Percentiles rank a stretch among this genome's conserved stretches.
Conservation (phyloP, 1,284 basidiomycete species). For the Exobasidium rhododendri region DNA sequence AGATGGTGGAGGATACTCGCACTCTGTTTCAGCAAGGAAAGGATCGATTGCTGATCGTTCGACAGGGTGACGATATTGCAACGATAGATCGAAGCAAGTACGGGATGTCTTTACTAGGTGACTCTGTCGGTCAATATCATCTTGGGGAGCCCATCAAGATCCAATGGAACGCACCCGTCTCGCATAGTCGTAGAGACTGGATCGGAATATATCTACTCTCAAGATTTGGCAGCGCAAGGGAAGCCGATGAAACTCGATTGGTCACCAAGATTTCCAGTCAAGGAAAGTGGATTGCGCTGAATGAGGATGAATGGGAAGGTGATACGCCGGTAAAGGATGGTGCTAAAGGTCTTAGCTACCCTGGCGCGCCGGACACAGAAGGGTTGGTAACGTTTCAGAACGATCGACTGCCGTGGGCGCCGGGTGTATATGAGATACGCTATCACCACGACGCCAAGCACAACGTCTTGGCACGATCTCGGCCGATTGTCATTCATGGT, state of each 20-base stretch:
- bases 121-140: slow-evolving; percentile 64
- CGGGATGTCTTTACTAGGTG: background rate
- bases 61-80: slow-evolving; percentile 33
- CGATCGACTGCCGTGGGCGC: slow-evolving; percentile 70
- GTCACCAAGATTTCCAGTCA: slow-evolving; percentile 76
- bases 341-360: background rate
- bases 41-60: slow-evolving; percentile 61
- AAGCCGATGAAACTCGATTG: slow-evolving; percentile 21
- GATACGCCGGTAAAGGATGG: slow-evolving; percentile 59
- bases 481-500: slow-evolving; percentile 75
- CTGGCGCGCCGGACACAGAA: background rate
- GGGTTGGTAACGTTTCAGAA: slow-evolving; percentile 54
- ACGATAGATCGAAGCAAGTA: slow-evolving; percentile 37
- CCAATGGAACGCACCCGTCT: slow-evolving; percentile 78
- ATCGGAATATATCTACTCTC: slow-evolving; percentile 73
- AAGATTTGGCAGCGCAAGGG: slow-evolving; percentile 24
- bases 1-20: slow-evolving; percentile 78
- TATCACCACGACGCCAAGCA: slow-evolving; percentile 69
- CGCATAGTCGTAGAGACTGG: slow-evolving; percentile 94
- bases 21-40: slow-evolving; percentile 83
- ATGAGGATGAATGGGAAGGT: slow-evolving; percentile 88
- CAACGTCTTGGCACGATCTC: slow-evolving; percentile 82
- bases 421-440: slow-evolving; percentile 78
- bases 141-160: slow-evolving; percentile 85
- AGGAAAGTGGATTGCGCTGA: slow-evolving; percentile 89